Evolutionary conservation across 2,329 filamentous ascomycete genomes (phyloP).

Genomic region (Penicillium sp.): DNA sequence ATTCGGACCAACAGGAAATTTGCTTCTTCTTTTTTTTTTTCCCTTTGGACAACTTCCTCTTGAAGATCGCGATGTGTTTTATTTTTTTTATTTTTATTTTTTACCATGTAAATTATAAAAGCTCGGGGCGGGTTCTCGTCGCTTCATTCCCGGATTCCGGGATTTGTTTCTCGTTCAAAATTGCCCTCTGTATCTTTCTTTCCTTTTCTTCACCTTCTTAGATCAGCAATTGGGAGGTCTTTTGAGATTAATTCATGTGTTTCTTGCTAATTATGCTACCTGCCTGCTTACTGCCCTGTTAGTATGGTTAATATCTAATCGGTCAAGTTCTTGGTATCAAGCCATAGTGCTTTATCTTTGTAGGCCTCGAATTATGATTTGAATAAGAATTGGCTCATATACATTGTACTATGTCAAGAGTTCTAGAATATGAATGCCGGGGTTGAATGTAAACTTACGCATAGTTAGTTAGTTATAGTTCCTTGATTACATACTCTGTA

Average conservation of each 20-base stretch:
- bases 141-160: slow-evolving; percentile 7
- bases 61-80: background rate
- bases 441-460: too few species aligned
- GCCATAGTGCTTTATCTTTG: background rate
- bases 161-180: background rate
- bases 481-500: background rate
- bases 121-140: slow-evolving; percentile 35
- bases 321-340: background rate
- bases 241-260: slow-evolving; percentile 7
- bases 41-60: background rate
- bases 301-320: slow-evolving; percentile 6
- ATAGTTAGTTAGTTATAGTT: too few species aligned
- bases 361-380: background rate
- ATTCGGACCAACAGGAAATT: slow-evolving; percentile 8
- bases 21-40: slow-evolving; percentile 4
- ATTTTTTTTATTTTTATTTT: background rate
- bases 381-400: too few species aligned
- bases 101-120: slow-evolving; percentile 43
- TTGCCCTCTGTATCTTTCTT: slow-evolving; percentile 14
- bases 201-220: slow-evolving; percentile 19
- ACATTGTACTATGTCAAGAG: too few species aligned
- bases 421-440: too few species aligned
- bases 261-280: background rate
- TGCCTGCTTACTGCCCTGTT: background rate
- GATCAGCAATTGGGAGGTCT: slow-evolving; percentile 14